These are phyloP conservation scores for Hanseniaspora lindneri DNA, from an alignment of 805 yeast genomes.

Conservation along the genomic window DNA sequence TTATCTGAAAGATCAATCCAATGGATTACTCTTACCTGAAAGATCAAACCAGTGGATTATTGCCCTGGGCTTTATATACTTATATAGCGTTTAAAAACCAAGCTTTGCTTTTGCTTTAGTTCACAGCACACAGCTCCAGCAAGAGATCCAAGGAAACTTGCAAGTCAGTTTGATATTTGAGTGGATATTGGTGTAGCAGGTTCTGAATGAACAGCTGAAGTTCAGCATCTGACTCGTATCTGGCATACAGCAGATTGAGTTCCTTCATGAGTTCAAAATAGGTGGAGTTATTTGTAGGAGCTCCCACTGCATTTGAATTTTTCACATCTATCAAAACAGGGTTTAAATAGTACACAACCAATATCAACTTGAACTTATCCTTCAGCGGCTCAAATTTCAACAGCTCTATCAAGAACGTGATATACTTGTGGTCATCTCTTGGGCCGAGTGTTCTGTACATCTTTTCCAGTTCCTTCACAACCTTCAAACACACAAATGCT, in stretches of 20 bases:
- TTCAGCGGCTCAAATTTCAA: constrained; percentile 5
- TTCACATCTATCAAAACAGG: constrained; percentile 1
- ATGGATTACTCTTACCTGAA: no score
- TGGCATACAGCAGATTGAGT: background rate
- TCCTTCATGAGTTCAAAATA: background rate
- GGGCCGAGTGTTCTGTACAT: background rate
- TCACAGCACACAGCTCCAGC: background rate
- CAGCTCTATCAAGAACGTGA: background rate
- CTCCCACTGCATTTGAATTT: background rate
- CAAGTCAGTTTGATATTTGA: background rate
- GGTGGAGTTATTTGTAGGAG: background rate
- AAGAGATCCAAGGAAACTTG: background rate
- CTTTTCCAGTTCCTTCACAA: constrained; percentile 8
- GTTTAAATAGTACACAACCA: constrained; percentile 1
- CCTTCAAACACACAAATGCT: constrained; percentile 3
- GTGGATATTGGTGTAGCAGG: background rate
- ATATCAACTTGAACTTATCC: background rate
- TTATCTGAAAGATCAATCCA: no score
- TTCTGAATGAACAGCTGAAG: background rate
- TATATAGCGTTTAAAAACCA: no score
- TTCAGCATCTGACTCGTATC: background rate
- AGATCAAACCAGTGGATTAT: no score
- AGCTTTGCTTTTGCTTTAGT: background rate
- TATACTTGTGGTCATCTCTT: background rate
- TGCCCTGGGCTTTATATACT: no score